These are phyloP conservation scores for Hymenoscyphus fructigenus DNA, from an alignment of 2,329 filamentous ascomycete genomes.

Conservation along the genomic window DNA sequence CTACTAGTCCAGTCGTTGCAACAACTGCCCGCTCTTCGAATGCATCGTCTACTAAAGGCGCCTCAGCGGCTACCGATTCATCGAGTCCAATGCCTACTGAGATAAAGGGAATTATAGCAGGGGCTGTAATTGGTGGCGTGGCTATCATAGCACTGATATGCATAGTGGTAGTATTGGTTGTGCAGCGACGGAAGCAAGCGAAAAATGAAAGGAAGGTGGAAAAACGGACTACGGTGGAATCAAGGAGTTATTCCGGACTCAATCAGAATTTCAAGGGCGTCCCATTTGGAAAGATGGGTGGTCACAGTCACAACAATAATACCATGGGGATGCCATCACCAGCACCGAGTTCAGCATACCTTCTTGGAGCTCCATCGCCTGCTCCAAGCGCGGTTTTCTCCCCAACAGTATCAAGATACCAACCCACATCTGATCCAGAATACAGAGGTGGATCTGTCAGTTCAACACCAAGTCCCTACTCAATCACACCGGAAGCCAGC, in stretches of 20 bases:
- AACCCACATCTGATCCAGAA: neutral
- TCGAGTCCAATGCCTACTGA: neutral
- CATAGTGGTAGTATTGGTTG: neutral
- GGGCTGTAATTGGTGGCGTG: conserved; percentile 5
- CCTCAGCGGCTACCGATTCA: neutral
- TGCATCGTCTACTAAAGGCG: neutral
- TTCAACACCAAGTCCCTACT: neutral
- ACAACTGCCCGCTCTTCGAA: neutral
- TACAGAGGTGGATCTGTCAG: neutral
- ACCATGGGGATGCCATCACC: conserved; percentile 1
- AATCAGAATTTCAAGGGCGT: conserved; percentile 7
- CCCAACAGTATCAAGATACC: neutral
- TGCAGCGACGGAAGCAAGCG: conserved; percentile 1
- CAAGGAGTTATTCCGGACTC: conserved; percentile 6
- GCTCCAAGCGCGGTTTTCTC: neutral
- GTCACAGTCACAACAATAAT: conserved; percentile 1
- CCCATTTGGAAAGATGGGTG: neutral
- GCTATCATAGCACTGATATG: conserved; percentile 3
- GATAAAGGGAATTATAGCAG: conserved; percentile 6
- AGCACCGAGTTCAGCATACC: conserved; percentile 1
- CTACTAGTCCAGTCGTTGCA: neutral
- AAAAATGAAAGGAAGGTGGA: neutral
- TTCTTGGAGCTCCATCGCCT: neutral
- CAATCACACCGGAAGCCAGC: conserved; percentile 7
- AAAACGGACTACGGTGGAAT: conserved; percentile 4